A percentile compares a stretch with the other conserved stretches of the same genome.
phyloP scores from a whole-genome alignment of 2,329 filamentous ascomycete species.

The Fusarium tanahbumbuense region DNA sequence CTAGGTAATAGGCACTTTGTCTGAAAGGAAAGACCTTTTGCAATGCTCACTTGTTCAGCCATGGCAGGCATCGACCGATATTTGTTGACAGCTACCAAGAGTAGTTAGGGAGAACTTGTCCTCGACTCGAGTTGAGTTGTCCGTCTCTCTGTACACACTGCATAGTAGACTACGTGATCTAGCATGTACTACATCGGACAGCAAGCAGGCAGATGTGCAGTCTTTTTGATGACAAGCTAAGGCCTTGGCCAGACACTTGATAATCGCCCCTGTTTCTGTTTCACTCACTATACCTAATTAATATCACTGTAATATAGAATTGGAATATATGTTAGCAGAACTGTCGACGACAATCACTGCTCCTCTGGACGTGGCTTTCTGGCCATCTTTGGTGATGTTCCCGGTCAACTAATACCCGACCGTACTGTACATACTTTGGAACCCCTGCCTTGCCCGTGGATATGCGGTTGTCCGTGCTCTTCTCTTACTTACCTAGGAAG shows the following conservation, averaged over 20 bases:
- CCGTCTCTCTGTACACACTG: neutral
- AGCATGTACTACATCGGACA: slow-evolving; percentile 24
- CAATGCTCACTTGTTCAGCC: neutral
- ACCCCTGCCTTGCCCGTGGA: slow-evolving; percentile 24
- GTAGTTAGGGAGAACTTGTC: neutral
- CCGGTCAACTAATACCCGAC: slow-evolving; percentile 1
- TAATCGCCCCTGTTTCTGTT: slow-evolving; percentile 10
- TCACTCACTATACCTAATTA: neutral
- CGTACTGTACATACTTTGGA: neutral
- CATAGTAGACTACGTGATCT: neutral
- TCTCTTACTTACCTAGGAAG: slow-evolving; percentile 23
- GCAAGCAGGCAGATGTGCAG: neutral
- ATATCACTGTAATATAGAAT: slow-evolving; percentile 1
- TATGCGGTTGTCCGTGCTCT: slow-evolving; percentile 35
- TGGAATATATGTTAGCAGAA: slow-evolving; percentile 6
- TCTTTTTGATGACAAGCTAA: slow-evolving; percentile 10
- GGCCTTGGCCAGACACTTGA: slow-evolving; percentile 12
- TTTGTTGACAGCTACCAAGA: neutral
- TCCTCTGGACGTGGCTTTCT: slow-evolving; percentile 30
- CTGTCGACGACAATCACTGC: slow-evolving; percentile 28
- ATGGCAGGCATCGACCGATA: slow-evolving; percentile 11
- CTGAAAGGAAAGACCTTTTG: neutral
- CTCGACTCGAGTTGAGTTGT: slow-evolving; percentile 6
- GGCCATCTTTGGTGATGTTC: slow-evolving; percentile 26
- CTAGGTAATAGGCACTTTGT: neutral